Conservation (phyloP, 164 flowering plant species). For the Berberis thunbergii region DNA sequence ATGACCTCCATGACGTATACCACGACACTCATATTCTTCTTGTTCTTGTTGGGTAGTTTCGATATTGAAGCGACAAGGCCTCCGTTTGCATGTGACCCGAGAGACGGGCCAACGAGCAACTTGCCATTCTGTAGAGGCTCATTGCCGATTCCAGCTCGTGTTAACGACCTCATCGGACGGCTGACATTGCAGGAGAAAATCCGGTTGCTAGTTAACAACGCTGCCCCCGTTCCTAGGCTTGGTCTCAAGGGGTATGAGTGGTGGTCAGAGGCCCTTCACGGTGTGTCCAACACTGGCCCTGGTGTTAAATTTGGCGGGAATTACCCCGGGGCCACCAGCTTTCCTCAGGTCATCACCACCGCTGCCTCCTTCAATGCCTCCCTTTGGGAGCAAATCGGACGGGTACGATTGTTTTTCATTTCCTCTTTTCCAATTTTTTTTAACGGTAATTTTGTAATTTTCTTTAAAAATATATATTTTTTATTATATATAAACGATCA, state of each 20-base stretch:
- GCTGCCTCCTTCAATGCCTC: slow-evolving; percentile 81
- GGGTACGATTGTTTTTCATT: slow-evolving; percentile 26
- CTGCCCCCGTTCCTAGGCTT: slow-evolving; percentile 64
- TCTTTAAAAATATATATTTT: too few relatives aligned
- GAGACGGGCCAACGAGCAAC: slow-evolving; percentile 17
- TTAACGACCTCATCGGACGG: slow-evolving; percentile 55
- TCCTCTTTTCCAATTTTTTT: neutral
- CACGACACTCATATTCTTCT: slow-evolving; percentile 5
- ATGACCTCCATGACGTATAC: neutral
- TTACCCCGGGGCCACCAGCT: slow-evolving; percentile 76
- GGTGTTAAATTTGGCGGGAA: slow-evolving; percentile 60
- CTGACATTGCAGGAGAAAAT: slow-evolving; percentile 74
- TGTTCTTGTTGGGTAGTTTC: slow-evolving; percentile 6
- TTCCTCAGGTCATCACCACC: slow-evolving; percentile 88
- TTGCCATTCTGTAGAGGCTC: slow-evolving; percentile 45
- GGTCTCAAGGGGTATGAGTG: slow-evolving; percentile 81
- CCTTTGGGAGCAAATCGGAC: slow-evolving; percentile 79
- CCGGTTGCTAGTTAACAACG: slow-evolving; percentile 53
- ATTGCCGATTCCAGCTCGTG: slow-evolving; percentile 33
- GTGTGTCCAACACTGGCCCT: slow-evolving; percentile 79
- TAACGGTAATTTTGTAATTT: too few relatives aligned
- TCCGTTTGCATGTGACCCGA: slow-evolving; percentile 63
- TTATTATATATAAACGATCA: too few relatives aligned
- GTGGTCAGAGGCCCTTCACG: slow-evolving; percentile 99
- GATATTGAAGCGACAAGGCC: slow-evolving; percentile 16